Percentiles rank a stretch among this genome's conserved stretches.
Conservation (phyloP, 2,329 filamentous ascomycete genomes). For the Alternaria sp. region DNA sequence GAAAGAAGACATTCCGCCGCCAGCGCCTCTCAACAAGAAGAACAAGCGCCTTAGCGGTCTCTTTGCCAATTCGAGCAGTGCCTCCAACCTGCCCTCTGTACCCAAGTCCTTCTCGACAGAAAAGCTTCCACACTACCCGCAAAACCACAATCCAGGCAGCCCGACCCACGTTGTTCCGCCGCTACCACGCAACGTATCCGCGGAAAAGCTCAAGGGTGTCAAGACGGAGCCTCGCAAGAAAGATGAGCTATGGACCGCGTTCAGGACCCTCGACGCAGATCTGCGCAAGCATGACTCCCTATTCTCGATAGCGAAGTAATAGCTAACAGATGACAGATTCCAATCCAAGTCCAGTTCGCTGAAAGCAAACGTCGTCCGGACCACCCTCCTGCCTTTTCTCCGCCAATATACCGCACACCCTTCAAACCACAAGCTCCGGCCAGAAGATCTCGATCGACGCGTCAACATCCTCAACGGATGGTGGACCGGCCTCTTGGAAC, state of each 20-base stretch:
- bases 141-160: conserved; percentile 44
- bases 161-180: conserved; percentile 51
- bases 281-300: conserved; percentile 65
- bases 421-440: conserved; percentile 70
- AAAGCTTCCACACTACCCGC: conserved; percentile 49
- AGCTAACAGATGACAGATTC: conserved; percentile 60
- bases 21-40: conserved; percentile 44
- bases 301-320: neutral
- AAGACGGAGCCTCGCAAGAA: conserved; percentile 62
- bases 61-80: conserved; percentile 36
- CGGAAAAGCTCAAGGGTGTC: conserved; percentile 52
- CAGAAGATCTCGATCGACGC: conserved; percentile 84
- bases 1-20: conserved; percentile 33
- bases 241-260: conserved; percentile 74
- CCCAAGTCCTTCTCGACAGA: conserved; percentile 61
- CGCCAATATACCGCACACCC: conserved; percentile 72
- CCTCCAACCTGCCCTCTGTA: conserved; percentile 51
- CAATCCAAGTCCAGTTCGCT: conserved; percentile 75
- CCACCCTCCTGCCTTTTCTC: conserved; percentile 78
- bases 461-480: conserved; percentile 85
- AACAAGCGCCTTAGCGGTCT: conserved; percentile 47
- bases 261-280: conserved; percentile 73
- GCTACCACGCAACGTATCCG: conserved; percentile 52
- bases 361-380: conserved; percentile 78
- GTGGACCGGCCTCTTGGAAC: conserved; percentile 84